Percentiles rank a stretch among this genome's conserved stretches.
These are phyloP conservation scores for Fragaria iinumae DNA, from an alignment of 306 rosid species.

Conservation along the genomic window DNA sequence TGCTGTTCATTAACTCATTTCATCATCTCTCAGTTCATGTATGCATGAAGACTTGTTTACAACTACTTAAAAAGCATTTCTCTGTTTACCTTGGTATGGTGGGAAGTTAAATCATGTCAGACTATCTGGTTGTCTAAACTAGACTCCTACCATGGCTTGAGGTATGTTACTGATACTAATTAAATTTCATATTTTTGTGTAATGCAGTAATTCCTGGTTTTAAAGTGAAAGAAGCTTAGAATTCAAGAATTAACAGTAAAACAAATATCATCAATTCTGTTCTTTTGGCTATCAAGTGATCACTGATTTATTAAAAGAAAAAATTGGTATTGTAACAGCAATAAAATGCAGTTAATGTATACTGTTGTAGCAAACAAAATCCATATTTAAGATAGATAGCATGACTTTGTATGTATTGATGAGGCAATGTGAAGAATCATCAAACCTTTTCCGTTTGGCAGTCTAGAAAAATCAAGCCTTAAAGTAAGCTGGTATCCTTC, in stretches of 20 bases:
- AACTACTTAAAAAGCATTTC: neutral
- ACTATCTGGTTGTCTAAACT: neutral
- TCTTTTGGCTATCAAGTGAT: neutral
- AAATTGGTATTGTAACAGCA: neutral
- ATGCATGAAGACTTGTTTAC: neutral
- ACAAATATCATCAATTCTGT: neutral
- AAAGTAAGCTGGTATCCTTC: slow-evolving; percentile 77
- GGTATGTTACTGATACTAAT: neutral
- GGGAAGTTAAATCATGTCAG: neutral
- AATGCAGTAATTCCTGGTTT: neutral
- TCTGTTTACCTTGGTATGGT: neutral
- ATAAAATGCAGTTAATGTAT: neutral
- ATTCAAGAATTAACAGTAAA: neutral
- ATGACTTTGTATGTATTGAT: neutral
- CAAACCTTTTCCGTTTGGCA: slow-evolving; percentile 59
- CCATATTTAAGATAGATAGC: neutral
- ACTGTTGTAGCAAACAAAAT: neutral
- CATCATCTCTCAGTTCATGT: neutral
- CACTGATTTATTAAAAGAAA: neutral
- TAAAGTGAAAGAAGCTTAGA: neutral
- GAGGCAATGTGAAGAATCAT: slow-evolving; percentile 10
- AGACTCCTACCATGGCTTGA: neutral
- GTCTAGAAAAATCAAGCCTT: slow-evolving; percentile 52
- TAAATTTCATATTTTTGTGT: neutral
- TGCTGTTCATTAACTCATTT: neutral